Evolutionary conservation across 2,329 filamentous ascomycete genomes (phyloP).

Genomic region (Microsporum ferrugineum): DNA sequence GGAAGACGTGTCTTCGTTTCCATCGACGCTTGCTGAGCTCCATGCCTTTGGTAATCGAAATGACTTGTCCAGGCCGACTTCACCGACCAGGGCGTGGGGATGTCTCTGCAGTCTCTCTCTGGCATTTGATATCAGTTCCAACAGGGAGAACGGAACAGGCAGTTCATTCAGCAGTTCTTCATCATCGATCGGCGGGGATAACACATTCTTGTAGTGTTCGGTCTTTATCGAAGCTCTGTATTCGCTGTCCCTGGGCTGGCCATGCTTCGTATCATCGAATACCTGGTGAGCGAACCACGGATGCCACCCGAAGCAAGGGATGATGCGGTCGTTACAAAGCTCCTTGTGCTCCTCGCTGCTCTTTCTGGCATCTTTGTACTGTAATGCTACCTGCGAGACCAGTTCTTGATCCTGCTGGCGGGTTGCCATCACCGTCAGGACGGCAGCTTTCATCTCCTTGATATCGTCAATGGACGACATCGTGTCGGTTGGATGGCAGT

Average conservation of each 20-base stretch:
- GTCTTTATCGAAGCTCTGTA: slow-evolving; percentile 20
- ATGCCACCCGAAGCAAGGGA: slow-evolving; percentile 57
- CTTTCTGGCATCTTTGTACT: not conserved
- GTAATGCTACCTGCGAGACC: slow-evolving; percentile 28
- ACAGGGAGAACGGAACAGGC: slow-evolving; percentile 45
- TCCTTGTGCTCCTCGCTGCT: not conserved
- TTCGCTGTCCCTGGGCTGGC: slow-evolving; percentile 17
- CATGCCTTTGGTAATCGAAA: slow-evolving; percentile 50
- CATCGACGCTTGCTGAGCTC: slow-evolving; percentile 21
- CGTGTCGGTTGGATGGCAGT: slow-evolving; percentile 57
- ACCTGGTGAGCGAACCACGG: slow-evolving; percentile 58
- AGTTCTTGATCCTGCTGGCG: slow-evolving; percentile 50
- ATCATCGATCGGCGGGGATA: slow-evolving; percentile 41
- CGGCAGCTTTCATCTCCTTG: slow-evolving; percentile 45
- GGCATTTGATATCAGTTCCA: slow-evolving; percentile 41
- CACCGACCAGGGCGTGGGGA: slow-evolving; percentile 48
- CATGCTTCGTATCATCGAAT: slow-evolving; percentile 32
- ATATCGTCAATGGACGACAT: slow-evolving; percentile 46
- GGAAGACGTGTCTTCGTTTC: slow-evolving; percentile 10
- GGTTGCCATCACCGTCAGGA: slow-evolving; percentile 53
- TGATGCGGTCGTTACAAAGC: slow-evolving; percentile 32
- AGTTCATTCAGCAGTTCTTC: slow-evolving; percentile 39
- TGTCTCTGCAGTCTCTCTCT: slow-evolving; percentile 38
- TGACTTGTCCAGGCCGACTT: slow-evolving; percentile 51
- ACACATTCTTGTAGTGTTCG: slow-evolving; percentile 44